Evolutionary conservation across 164 flowering plant genomes (phyloP), one percentile per base, ranked within the genome.

Genomic region (Santalum album): DNA sequence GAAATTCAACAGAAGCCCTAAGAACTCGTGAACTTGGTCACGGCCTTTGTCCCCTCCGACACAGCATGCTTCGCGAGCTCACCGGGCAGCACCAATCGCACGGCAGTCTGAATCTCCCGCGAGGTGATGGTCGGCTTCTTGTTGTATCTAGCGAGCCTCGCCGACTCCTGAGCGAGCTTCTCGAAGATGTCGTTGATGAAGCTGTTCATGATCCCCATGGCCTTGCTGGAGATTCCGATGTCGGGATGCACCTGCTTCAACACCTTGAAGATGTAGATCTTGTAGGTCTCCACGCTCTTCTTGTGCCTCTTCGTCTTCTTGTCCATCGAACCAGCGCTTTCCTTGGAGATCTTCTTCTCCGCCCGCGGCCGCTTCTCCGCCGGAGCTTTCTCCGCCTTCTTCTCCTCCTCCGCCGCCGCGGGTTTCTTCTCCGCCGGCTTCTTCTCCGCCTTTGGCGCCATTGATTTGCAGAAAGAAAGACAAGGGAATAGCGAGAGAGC

Each of bases 121-220:
- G 77, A 73, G 1, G 77, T 73, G 14, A 73, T 70, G 2, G 74
- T 73, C 5, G 74, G 77, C 69, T 73, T 73, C 69, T 73, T 70
- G 65, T 73, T 73, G 44, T 73, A 73, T 49, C 74, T 44, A 2
- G 78, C 74, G n/a, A 73, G 62, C 22, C 61, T 53, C 1, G 74
- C 67, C 7, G 78, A 53, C 54, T 70, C 74, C 50, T 59, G 64
- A 12, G 73, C 70, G n/a, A 73, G 66, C 61, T 73, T 73, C 67
- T 73, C 74, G 39, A 73, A 73, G 25, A 73, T 73, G 45, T 72
- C 77, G 18, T 72, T 72, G 35, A 72, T 69, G 54, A 72, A 72
- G 50, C 71, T 65, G 63, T 70, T 73, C 77, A 73, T 73, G 42
- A 73, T 73, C 1, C 77, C 73, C 77, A 73, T 73, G n/a, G 77